Percentiles rank a stretch among this genome's conserved stretches.
These are phyloP conservation scores for Paramecium caudatum DNA, from an alignment of 73 alveolate species.

Conservation along the genomic window DNA sequence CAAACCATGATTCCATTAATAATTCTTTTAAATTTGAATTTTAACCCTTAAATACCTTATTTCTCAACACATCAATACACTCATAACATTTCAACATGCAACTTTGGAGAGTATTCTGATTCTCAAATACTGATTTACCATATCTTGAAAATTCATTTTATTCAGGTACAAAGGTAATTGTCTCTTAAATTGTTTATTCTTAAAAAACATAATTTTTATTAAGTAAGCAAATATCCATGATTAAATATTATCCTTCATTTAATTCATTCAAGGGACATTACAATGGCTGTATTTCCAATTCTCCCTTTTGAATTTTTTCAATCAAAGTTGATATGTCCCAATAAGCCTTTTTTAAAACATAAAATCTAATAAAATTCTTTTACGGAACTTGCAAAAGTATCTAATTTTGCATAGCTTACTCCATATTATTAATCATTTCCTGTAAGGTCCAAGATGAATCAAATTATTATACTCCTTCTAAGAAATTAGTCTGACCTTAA, in stretches of 20 bases:
- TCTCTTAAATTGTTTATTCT: not conserved
- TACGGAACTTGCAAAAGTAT: not conserved
- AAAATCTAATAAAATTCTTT: not conserved
- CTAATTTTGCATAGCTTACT: not conserved
- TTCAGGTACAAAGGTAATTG: too few relatives aligned
- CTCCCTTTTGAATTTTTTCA: not conserved
- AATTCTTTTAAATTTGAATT: not conserved
- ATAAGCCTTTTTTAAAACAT: not conserved
- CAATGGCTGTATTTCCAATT: not conserved
- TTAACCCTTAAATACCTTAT: not conserved
- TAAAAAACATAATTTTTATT: not conserved
- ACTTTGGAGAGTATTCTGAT: not conserved
- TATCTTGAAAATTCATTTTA: not conserved
- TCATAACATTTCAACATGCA: constrained; percentile 58
- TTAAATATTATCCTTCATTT: not conserved
- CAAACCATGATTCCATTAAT: not conserved
- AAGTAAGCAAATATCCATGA: not conserved
- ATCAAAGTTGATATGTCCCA: too few relatives aligned
- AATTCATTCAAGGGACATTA: not conserved
- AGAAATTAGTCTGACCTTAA: not conserved
- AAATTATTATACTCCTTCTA: constrained; percentile 15
- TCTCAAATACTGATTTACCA: constrained; percentile 3
- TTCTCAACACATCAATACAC: not conserved
- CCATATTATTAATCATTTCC: not conserved
- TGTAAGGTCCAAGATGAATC: not conserved